Evolutionary conservation across 768 basidiomycete species (phyloP).

Genomic region (Hebeloma cylindrosporum): DNA sequence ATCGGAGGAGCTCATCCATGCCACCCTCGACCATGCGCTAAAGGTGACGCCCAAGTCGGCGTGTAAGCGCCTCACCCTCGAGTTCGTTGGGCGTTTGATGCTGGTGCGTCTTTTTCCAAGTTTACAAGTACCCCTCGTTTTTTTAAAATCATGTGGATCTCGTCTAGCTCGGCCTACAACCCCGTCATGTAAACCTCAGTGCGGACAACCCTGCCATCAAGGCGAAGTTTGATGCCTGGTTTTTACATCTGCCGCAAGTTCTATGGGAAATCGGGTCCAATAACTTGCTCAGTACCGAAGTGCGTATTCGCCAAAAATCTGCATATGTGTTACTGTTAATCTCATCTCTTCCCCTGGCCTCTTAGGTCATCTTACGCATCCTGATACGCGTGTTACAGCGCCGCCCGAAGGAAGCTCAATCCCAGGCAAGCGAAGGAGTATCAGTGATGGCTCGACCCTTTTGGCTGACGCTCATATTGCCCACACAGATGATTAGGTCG

Average conservation of each 20-base stretch:
- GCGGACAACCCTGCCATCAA: constrained; percentile 30
- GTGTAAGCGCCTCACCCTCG: constrained; percentile 65
- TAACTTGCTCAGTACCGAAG: constrained; percentile 62
- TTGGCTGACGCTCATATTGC: background rate
- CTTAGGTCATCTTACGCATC: constrained; percentile 58
- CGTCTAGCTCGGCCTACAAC: constrained; percentile 58
- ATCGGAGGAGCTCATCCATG: constrained; percentile 43
- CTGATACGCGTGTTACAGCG: constrained; percentile 64
- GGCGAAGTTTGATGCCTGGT: constrained; percentile 58
- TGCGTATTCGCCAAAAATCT: constrained; percentile 26
- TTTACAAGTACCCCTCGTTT: no score
- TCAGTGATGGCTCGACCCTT: background rate
- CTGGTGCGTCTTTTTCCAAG: constrained; percentile 52
- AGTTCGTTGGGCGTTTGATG: constrained; percentile 71
- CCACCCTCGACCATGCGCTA: constrained; percentile 65
- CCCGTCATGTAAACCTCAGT: constrained; percentile 46
- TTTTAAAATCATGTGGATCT: no score
- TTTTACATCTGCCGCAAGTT: constrained; percentile 71
- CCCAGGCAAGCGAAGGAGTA: constrained; percentile 39
- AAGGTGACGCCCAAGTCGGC: constrained; percentile 58
- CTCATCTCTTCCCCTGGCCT: constrained; percentile 32
- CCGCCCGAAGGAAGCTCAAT: constrained; percentile 41
- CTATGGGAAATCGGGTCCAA: constrained; percentile 81
- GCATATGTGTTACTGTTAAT: background rate
- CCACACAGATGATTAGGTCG: constrained; percentile 31